These are phyloP conservation scores for Colletotrichum karsti DNA, from an alignment of 2,329 filamentous ascomycete genomes.

Conservation along the genomic window DNA sequence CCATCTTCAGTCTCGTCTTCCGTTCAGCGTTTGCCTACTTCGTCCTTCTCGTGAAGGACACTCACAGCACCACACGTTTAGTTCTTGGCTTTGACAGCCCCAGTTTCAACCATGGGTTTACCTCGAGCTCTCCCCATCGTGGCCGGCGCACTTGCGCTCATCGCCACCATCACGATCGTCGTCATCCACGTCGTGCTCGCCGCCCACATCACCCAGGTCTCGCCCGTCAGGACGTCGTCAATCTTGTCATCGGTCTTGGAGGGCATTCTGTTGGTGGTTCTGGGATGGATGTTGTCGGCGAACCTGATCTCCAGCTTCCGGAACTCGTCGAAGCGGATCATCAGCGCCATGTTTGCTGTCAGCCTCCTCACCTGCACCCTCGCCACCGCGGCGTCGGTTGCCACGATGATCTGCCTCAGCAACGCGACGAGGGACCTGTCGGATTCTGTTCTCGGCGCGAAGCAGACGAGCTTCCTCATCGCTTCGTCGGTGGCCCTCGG, in stretches of 20 bases:
- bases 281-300: constrained; percentile 42
- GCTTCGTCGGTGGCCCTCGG: constrained; percentile 55
- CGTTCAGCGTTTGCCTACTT: neutral
- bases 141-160: constrained; percentile 45
- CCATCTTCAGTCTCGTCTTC: neutral
- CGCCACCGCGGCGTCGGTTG: constrained; percentile 54
- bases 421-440: constrained; percentile 39
- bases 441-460: constrained; percentile 41
- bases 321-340: constrained; percentile 33
- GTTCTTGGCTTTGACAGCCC: constrained; percentile 15
- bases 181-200: constrained; percentile 51
- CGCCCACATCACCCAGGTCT: constrained; percentile 37
- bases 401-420: constrained; percentile 50
- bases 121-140: constrained; percentile 42
- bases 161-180: constrained; percentile 48
- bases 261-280: constrained; percentile 42
- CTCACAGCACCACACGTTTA: neutral
- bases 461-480: constrained; percentile 46
- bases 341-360: constrained; percentile 45
- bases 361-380: constrained; percentile 51
- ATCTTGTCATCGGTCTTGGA: constrained; percentile 48
- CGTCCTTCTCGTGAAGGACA: neutral
- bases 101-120: constrained; percentile 41
- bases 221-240: constrained; percentile 43
- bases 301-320: constrained; percentile 36